Base-by-base conservation (phyloP, 208 protist genomes). In the Novymonas esmeraldas region DNA sequence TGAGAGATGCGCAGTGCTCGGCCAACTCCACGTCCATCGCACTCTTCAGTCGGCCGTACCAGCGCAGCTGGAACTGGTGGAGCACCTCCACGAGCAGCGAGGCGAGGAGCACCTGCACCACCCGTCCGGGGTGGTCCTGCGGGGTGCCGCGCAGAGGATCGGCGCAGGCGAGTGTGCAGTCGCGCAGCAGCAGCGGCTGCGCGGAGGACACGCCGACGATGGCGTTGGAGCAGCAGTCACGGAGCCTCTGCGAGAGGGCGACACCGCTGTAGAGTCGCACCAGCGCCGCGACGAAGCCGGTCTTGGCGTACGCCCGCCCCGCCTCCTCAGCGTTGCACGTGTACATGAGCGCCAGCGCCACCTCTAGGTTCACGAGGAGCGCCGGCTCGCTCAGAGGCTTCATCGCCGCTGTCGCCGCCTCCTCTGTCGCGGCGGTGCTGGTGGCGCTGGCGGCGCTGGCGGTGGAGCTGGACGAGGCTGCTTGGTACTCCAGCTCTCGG, bases 361-460 rank as follows among this genome's bases (percentile, higher is more conserved):
- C 74, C 34, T 91, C 85, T 10, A 84, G 69, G 29, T 74, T 79
- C 16, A 36, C 71, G 28, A 88, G 45, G 64, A 94, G 78, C 20
- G 78, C 63, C 18, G 83, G 73, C 64, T 94, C 89, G 42, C 69
- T 61, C 11, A 86, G 62, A 6, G 76, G 71, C 68, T 68, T 76
- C 60, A 56, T 70, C 34, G 63, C 49, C 0, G 51, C 31, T 3
- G 42, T 31, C 31, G 7, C 50, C 57, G 54, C 26, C 41, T 48
- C 5, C 54, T 36, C 51, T 44, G 9, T 42, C 44, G 33, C 36
- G 13, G 49, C 26, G 18, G 70, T 41, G 13, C 52, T 29, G 1
- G n/a, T 46, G 14, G 31, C 26, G n/a, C 18, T 41, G 26, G 55
- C 36, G n/a, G 13, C 41, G 26, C 45, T 46, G 16, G 14, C 36